Percentiles rank a stretch among this genome's conserved stretches.
phyloP scores from a whole-genome alignment of 352 stramenopile genomes.

The Elongisporangium senticosum region DNA sequence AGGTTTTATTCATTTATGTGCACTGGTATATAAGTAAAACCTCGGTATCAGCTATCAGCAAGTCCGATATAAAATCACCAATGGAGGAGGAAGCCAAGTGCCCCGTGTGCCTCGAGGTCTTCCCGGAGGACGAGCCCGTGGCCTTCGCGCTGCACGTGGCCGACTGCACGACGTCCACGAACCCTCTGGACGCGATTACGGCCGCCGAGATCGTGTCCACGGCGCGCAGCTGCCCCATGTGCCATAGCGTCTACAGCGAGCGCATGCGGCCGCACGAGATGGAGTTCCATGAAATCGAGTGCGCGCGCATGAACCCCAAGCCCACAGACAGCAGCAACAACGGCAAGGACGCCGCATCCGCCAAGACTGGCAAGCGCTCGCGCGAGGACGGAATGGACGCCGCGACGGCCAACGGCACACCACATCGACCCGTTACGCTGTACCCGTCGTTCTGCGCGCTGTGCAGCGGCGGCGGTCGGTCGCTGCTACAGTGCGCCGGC shows the following conservation, averaged over 20 bases:
- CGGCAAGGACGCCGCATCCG: background rate
- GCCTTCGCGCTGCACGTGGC: conserved; percentile 57
- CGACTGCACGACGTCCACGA: conserved; percentile 22
- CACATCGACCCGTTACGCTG: conserved; percentile 22
- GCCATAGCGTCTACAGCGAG: conserved; percentile 54
- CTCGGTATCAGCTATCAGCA: background rate
- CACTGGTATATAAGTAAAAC: background rate
- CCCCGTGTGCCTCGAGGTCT: conserved; percentile 41
- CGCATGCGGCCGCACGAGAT: conserved; percentile 47
- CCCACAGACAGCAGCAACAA: background rate
- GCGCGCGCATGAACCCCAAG: conserved; percentile 49
- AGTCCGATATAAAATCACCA: conserved; percentile 2
- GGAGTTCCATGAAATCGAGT: conserved; percentile 76
- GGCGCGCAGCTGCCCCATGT: conserved; percentile 41
- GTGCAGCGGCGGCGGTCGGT: conserved; percentile 41
- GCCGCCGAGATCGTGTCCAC: conserved; percentile 7
- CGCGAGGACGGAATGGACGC: conserved; percentile 8
- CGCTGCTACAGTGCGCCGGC: conserved; percentile 50
- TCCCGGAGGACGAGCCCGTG: conserved; percentile 13
- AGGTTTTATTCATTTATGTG: background rate
- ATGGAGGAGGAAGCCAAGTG: conserved; percentile 27
- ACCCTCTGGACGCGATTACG: conserved; percentile 6
- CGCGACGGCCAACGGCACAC: background rate
- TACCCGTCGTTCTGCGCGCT: conserved; percentile 56
- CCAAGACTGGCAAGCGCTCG: conserved; percentile 25